A percentile compares a stretch with the other conserved stretches of the same genome.
phyloP scores from a whole-genome alignment of 2,329 filamentous ascomycete genomes.

The Ceratocystis cacaofunesta region DNA sequence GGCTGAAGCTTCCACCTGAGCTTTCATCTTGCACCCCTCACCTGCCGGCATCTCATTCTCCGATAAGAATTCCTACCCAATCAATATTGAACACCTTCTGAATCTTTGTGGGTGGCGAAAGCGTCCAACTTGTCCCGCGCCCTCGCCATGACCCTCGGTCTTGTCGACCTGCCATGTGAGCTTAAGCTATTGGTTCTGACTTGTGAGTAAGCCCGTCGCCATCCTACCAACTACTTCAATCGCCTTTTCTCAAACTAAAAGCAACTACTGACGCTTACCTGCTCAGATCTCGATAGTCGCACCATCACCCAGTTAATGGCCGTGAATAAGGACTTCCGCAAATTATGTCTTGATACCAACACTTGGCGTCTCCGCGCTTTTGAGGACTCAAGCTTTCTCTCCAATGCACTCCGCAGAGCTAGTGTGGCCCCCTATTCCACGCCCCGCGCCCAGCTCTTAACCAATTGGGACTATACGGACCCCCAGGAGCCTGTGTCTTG shows the following conservation, averaged over 20 bases:
- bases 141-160: neutral
- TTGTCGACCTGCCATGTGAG: constrained; percentile 8
- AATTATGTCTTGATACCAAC: constrained; percentile 55
- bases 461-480: constrained; percentile 73
- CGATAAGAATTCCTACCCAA: neutral
- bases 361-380: constrained; percentile 69
- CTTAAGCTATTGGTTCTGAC: constrained; percentile 10
- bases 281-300: constrained; percentile 6
- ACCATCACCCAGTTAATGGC: constrained; percentile 5
- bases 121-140: neutral
- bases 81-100: neutral
- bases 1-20: neutral
- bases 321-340: constrained; percentile 31
- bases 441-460: constrained; percentile 37
- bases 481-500: constrained; percentile 59
- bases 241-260: neutral
- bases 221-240: neutral
- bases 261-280: neutral
- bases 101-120: neutral
- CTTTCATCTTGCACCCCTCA: neutral
- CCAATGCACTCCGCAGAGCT: neutral
- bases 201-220: constrained; percentile 1
- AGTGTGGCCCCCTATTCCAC: neutral
- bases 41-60: neutral
- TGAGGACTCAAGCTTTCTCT: constrained; percentile 38